Evolutionary conservation across 805 yeast genomes (phyloP), one percentile per base, ranked within the genome.

Genomic region (Zygosaccharomyces kombuchaensis): DNA sequence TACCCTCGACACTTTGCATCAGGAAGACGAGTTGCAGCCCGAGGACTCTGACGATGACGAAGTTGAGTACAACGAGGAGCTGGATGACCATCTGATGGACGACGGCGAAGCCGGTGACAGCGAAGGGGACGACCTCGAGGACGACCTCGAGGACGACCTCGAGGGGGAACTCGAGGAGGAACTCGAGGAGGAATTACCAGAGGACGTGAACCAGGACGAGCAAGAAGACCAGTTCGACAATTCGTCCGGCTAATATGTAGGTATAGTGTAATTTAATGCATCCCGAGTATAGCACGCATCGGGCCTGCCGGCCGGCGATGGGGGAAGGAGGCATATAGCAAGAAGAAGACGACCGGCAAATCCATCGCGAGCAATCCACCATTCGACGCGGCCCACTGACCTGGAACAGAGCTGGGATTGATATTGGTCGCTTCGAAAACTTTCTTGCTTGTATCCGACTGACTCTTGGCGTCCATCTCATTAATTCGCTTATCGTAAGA

Each of bases 31-130:
- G 14, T 63, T 63, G 19, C 66, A 61, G 7, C 66, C 55, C 4
- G 68, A 57, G 6, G 62, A 50, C n/a, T 66, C 53, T 12, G 66
- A 47, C 65, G 77, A 69, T 39, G 69, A 71, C 42, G 81, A 75
- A 42, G 84, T 83, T n/a, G 90, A 84, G 54, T 83, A 82, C 56
- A 69, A 79, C 19, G 91, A 84, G 64, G 90, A 82, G 55, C 60
- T 83, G 21, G 77, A 73, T 39, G 76, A 71, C 47, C 75, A 71
- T 3, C 62, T 69, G 29, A 66, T 75, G 35, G 80, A 70, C 30
- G 76, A 74, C 41, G 80, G 75, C 4, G 80, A 75, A 45, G 70
- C 62, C 25, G 69, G 57, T 16, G 69, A 59, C 12, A 64, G 47
- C 16, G 58, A 57, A 30, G 71, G 62, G 23, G 70, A 61, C 4